phyloP scores from a whole-genome alignment of 176 grass and related monocot genomes.

The Carex pumila region DNA sequence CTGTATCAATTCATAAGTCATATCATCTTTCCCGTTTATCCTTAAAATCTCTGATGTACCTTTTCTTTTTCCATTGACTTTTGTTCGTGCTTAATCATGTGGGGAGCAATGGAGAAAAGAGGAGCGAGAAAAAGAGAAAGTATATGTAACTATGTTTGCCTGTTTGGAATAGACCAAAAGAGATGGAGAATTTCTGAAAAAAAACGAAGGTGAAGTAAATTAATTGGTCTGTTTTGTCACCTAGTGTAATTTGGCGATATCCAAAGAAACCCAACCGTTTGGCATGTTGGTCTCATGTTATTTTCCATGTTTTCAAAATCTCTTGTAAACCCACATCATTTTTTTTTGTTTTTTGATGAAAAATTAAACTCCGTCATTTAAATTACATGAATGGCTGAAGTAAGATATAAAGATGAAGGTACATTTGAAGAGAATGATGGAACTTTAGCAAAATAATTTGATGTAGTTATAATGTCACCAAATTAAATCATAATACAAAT shows the following conservation, averaged over 20 bases:
- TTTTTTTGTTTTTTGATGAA: neutral
- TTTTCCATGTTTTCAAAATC: neutral
- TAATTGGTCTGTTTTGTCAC: neutral
- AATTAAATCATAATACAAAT: too few species aligned
- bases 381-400: too few species aligned
- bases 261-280: neutral
- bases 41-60: neutral
- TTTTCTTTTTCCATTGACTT: neutral
- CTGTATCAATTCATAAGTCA: neutral
- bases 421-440: too few species aligned
- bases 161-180: neutral
- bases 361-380: too few species aligned
- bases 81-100: neutral
- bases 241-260: neutral
- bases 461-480: too few species aligned
- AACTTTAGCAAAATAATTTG: too few species aligned
- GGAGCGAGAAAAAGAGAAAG: neutral
- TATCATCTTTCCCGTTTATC: neutral
- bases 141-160: neutral
- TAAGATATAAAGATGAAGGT: too few species aligned
- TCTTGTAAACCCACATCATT: neutral
- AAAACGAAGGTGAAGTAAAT: neutral
- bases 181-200: neutral
- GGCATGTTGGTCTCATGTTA: neutral
- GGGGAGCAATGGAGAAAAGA: neutral